phyloP scores from a whole-genome alignment of 371 early-diverging fungal genomes.

The Parasitella parasitica region DNA sequence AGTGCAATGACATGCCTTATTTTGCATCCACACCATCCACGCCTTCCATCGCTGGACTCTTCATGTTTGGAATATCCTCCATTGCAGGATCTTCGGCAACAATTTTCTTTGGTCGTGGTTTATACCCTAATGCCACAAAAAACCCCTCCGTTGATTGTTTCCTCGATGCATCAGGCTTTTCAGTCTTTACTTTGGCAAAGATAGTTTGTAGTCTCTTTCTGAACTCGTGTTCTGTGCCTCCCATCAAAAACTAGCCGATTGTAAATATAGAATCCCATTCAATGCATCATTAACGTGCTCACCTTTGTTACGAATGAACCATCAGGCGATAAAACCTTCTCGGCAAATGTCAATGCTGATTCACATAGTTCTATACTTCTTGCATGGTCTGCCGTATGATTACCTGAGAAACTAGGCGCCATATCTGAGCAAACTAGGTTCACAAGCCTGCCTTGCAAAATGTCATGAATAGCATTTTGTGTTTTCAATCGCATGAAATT shows the following conservation, averaged over 20 bases:
- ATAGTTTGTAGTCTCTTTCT: constrained; percentile 35
- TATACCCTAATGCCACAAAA: constrained; percentile 61
- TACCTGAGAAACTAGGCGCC: constrained; percentile 78
- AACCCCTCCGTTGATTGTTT: constrained; percentile 78
- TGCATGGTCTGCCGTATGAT: constrained; percentile 53
- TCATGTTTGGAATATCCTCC: background rate
- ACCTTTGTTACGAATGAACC: constrained; percentile 80
- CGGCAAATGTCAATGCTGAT: constrained; percentile 63
- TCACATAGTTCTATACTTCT: constrained; percentile 69
- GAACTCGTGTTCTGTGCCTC: constrained; percentile 59
- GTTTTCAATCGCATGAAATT: constrained; percentile 53
- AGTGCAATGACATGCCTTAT: no score
- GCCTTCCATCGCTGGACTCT: background rate
- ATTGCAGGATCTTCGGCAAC: background rate
- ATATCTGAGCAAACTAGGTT: constrained; percentile 77
- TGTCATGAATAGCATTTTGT: constrained; percentile 39
- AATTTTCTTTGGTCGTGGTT: background rate
- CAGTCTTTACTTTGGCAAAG: constrained; percentile 55
- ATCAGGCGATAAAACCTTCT: constrained; percentile 53
- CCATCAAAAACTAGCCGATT: constrained; percentile 61
- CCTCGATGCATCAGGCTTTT: constrained; percentile 73
- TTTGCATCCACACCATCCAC: background rate
- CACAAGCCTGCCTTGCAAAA: constrained; percentile 41
- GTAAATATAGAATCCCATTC: background rate
- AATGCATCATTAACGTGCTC: background rate